A percentile compares a stretch with the other conserved stretches of the same genome.
These are phyloP conservation scores for Neurospora sp. DNA, from an alignment of 495 filamentous ascomycete species.

Conservation along the genomic window DNA sequence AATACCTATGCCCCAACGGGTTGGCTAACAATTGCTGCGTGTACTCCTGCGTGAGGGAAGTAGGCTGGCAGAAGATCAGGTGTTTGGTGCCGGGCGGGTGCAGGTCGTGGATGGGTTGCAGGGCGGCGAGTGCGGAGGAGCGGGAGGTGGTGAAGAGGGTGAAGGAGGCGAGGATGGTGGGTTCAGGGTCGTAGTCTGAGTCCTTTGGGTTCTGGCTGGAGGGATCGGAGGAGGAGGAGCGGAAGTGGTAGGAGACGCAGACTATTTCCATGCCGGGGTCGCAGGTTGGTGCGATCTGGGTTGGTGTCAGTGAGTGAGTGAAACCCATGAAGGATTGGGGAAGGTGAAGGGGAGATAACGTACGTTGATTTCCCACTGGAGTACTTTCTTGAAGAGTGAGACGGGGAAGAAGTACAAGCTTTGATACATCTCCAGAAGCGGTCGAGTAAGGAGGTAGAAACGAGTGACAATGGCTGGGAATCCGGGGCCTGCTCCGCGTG, in stretches of 20 bases:
- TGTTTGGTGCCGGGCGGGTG: slow-evolving; percentile 20
- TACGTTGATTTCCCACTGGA: slow-evolving; percentile 34
- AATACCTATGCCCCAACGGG: slow-evolving; percentile 35
- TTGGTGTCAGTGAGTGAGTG: neutral
- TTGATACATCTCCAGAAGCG: slow-evolving; percentile 25
- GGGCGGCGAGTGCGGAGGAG: slow-evolving; percentile 22
- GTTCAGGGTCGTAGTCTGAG: slow-evolving; percentile 9
- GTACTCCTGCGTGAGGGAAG: slow-evolving; percentile 34
- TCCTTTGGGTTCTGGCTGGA: neutral
- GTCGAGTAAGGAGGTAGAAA: slow-evolving; percentile 34
- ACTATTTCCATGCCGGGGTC: slow-evolving; percentile 36
- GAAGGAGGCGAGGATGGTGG: slow-evolving; percentile 30
- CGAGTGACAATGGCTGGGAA: slow-evolving; percentile 41
- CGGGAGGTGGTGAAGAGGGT: slow-evolving; percentile 30
- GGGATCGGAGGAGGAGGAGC: neutral
- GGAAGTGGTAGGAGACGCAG: slow-evolving; percentile 23
- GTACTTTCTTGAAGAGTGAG: slow-evolving; percentile 28
- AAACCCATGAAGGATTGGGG: too few species aligned
- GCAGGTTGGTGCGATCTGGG: slow-evolving; percentile 22
- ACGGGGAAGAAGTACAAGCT: slow-evolving; percentile 37
- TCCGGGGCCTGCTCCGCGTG: slow-evolving; percentile 41
- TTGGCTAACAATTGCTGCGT: slow-evolving; percentile 28
- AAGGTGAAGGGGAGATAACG: neutral
- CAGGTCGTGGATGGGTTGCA: slow-evolving; percentile 28
- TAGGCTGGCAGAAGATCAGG: slow-evolving; percentile 26